Conservation (phyloP, 1,284 basidiomycete species). For the Ganoderma multipileum region DNA sequence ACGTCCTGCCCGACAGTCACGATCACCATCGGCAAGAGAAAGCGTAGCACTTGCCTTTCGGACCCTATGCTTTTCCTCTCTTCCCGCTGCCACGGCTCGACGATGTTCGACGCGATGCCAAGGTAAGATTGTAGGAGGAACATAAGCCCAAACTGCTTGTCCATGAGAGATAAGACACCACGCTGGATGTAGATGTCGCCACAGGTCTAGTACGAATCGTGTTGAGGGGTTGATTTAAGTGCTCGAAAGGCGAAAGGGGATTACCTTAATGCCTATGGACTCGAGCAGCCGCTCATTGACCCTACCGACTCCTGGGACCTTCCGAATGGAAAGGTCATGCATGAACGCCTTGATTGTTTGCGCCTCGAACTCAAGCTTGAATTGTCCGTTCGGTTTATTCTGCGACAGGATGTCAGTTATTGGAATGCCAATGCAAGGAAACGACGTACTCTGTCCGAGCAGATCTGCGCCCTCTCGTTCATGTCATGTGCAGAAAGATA, state of each 20-base stretch:
- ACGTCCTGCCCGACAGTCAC: slow-evolving; percentile 61
- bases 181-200: slow-evolving; percentile 85
- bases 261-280: slow-evolving; percentile 84
- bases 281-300: slow-evolving; percentile 89
- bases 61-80: slow-evolving; percentile 91
- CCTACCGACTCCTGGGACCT: slow-evolving; percentile 87
- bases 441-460: slow-evolving; percentile 79
- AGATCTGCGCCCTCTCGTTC: slow-evolving; percentile 65
- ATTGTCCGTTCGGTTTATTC: slow-evolving; percentile 97
- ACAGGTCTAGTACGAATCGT: slow-evolving; percentile 64
- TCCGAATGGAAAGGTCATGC: slow-evolving; percentile 77
- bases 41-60: slow-evolving; percentile 64
- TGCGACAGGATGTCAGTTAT: slow-evolving; percentile 36
- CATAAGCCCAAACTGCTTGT: slow-evolving; percentile 82
- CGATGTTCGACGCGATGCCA: slow-evolving; percentile 85
- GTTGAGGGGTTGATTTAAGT: background rate
- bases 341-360: slow-evolving; percentile 78
- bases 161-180: slow-evolving; percentile 77
- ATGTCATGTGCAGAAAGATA: too few relatives aligned
- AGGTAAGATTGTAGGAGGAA: slow-evolving; percentile 82
- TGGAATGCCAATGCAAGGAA: background rate
- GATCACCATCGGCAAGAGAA: background rate
- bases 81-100: slow-evolving; percentile 77
- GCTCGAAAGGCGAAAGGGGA: background rate
- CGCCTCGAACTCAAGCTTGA: slow-evolving; percentile 72